Conservation (phyloP, 805 yeast genomes). For the Pichia deserticola region DNA sequence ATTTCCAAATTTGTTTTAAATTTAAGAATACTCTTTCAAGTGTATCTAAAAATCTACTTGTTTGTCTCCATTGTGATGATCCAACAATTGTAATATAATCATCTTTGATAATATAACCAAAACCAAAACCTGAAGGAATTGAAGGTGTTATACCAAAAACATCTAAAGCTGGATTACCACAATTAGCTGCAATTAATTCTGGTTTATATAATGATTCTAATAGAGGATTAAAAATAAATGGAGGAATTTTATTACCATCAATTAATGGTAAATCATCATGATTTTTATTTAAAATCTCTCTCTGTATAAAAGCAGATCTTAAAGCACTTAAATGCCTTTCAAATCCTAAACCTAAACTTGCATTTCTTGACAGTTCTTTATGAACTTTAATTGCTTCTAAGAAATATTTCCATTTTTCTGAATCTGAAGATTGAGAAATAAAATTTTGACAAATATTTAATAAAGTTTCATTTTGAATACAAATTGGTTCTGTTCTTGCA, state of each 20-base stretch:
- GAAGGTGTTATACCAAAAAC: constrained; percentile 57
- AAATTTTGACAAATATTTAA: constrained; percentile 51
- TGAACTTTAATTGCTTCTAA: constrained; percentile 47
- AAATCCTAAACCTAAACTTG: constrained; percentile 59
- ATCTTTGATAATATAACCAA: constrained; percentile 48
- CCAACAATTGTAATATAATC: constrained; percentile 44
- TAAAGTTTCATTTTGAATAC: constrained; percentile 51
- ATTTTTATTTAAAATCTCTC: constrained; percentile 38
- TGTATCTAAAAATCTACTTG: constrained; percentile 47
- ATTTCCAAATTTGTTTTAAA: constrained; percentile 32
- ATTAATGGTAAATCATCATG: constrained; percentile 35
- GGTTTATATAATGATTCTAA: constrained; percentile 30
- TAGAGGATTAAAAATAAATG: constrained; percentile 37
- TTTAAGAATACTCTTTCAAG: constrained; percentile 43
- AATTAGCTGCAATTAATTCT: constrained; percentile 39
- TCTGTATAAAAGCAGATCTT: constrained; percentile 45
- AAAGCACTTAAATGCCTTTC: constrained; percentile 67
- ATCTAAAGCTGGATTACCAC: constrained; percentile 54
- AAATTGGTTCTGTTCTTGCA: constrained; percentile 62
- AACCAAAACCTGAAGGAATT: constrained; percentile 50
- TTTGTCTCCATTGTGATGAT: constrained; percentile 54
- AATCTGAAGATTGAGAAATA: constrained; percentile 45
- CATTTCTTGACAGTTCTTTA: constrained; percentile 37
- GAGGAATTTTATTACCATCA: constrained; percentile 28
- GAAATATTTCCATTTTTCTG: constrained; percentile 43